phyloP scores from a whole-genome alignment of 805 yeast genomes.

The Yarrowia hollandica region DNA sequence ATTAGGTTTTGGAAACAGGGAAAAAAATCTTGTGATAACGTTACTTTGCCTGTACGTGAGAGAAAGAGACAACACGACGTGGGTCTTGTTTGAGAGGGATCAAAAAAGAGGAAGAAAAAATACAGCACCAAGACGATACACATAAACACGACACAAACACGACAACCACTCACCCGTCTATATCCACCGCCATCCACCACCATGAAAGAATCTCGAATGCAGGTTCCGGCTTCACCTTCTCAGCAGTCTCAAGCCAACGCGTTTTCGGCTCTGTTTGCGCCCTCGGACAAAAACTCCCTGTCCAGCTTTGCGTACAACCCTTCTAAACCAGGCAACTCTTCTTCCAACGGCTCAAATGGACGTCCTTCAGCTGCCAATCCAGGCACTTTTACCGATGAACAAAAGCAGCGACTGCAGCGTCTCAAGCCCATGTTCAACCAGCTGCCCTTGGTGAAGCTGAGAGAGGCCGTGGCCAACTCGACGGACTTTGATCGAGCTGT shows the following conservation, averaged over 20 bases:
- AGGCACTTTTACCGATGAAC: constrained; percentile 1
- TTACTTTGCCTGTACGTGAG: no score
- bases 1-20: constrained; percentile 7
- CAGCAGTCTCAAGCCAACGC: constrained; percentile 13
- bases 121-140: background rate
- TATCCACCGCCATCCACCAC: background rate
- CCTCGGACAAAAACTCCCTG: constrained; percentile 16
- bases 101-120: background rate
- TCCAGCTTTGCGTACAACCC: constrained; percentile 25
- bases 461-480: constrained; percentile 22
- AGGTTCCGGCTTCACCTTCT: constrained; percentile 15
- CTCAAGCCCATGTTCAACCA: constrained; percentile 29
- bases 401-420: constrained; percentile 15
- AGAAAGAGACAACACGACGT: constrained; percentile 2
- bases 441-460: constrained; percentile 17
- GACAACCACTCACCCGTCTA: no score
- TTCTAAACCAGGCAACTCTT: background rate
- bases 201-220: constrained; percentile 18
- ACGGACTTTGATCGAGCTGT: constrained; percentile 20
- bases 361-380: background rate
- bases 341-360: background rate
- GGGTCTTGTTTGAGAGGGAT: background rate
- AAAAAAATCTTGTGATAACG: constrained; percentile 24
- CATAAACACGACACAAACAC: background rate
- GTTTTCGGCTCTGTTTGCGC: constrained; percentile 15